These are phyloP conservation scores for Bryum argenteum DNA, from an alignment of 225 moss, liverwort and hornwort species.

Conservation along the genomic window DNA sequence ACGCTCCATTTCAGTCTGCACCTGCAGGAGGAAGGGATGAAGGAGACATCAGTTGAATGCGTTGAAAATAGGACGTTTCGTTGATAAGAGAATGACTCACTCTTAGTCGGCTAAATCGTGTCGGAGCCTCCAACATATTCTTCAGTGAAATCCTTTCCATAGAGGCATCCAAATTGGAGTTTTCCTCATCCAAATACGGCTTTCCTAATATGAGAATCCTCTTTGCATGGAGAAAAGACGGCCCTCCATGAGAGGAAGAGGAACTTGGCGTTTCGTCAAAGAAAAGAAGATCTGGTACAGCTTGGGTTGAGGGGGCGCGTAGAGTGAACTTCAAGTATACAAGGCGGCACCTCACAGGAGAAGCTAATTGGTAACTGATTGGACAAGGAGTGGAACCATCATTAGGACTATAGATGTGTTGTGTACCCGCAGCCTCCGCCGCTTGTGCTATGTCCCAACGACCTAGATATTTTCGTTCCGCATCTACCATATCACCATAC, in stretches of 20 bases:
- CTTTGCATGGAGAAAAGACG: constrained; percentile 72
- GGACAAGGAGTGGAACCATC: constrained; percentile 51
- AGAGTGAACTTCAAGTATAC: constrained; percentile 81
- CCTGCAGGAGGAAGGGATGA: constrained; percentile 43
- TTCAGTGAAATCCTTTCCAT: constrained; percentile 65
- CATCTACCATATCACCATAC: constrained; percentile 73
- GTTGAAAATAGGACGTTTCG: not conserved
- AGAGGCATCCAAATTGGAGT: constrained; percentile 51
- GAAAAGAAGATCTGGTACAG: constrained; percentile 73
- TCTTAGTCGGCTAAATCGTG: constrained; percentile 37
- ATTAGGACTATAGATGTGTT: constrained; percentile 49
- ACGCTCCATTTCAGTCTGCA: constrained; percentile 88
- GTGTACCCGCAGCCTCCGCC: constrained; percentile 40
- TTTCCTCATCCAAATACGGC: constrained; percentile 63
- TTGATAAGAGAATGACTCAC: constrained; percentile 7
- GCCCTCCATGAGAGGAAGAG: constrained; percentile 27
- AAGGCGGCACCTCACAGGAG: constrained; percentile 68
- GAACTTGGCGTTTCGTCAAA: constrained; percentile 54
- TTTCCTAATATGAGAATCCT: constrained; percentile 77
- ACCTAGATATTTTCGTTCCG: constrained; percentile 72
- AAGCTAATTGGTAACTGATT: constrained; percentile 66
- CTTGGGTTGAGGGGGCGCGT: constrained; percentile 36
- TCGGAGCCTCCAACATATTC: constrained; percentile 41
- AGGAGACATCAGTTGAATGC: too few relatives aligned
- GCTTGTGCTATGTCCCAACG: constrained; percentile 76